These are phyloP conservation scores for Zea luxurians DNA, from an alignment of 176 grass and related monocot genomes.

Conservation along the genomic window DNA sequence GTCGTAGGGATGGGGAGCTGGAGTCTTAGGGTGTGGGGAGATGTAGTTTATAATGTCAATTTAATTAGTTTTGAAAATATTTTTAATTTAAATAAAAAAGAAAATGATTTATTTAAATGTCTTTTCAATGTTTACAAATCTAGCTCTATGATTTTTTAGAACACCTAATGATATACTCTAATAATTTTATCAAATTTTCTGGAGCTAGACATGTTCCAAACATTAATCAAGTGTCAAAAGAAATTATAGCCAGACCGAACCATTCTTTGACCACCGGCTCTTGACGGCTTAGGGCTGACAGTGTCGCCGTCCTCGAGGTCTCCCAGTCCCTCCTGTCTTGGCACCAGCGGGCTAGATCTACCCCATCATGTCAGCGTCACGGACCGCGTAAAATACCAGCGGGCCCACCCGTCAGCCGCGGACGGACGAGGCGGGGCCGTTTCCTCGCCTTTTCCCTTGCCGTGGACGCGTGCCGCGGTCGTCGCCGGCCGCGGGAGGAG, in stretches of 20 bases:
- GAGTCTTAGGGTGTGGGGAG: no score
- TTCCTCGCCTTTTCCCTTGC: not conserved
- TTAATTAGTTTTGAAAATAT: no score
- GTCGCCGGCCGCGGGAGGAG: constrained; percentile 26
- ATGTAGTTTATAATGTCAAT: no score
- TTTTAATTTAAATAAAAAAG: no score
- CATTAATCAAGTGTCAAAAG: not conserved
- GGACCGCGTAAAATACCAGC: not conserved
- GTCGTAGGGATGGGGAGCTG: no score
- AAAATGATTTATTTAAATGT: no score
- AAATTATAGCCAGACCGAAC: not conserved
- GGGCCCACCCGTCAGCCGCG: not conserved
- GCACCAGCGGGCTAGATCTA: not conserved
- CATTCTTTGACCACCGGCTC: constrained; percentile 3
- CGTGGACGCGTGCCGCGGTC: not conserved
- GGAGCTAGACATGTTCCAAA: not conserved
- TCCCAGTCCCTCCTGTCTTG: not conserved
- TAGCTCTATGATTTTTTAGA: no score
- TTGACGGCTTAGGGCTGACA: not conserved
- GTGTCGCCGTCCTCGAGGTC: not conserved
- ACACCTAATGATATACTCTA: no score
- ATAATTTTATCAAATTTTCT: no score
- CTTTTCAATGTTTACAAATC: no score
- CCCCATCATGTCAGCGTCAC: constrained; percentile 16
- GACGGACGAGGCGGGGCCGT: not conserved